Conservation (phyloP, 2,329 filamentous ascomycete genomes). For the Lojkania enalia region DNA sequence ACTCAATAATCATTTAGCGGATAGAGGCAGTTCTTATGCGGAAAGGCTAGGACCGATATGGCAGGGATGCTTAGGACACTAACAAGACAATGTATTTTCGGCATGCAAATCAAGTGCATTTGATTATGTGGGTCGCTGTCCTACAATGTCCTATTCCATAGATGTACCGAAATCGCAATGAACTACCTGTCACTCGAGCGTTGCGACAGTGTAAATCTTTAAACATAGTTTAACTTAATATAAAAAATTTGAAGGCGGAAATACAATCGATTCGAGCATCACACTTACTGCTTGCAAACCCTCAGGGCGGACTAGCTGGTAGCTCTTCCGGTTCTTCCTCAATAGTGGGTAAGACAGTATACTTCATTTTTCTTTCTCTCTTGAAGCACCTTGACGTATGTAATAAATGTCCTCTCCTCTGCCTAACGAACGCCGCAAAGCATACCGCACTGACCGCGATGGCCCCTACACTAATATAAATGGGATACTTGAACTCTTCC, state of each 20-base stretch:
- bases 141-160: too few species aligned
- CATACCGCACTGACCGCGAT: slow-evolving; percentile 54
- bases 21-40: too few species aligned
- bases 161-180: too few species aligned
- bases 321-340: slow-evolving; percentile 16
- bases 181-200: background rate
- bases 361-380: slow-evolving; percentile 11
- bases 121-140: too few species aligned
- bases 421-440: slow-evolving; percentile 62
- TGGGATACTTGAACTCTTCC: slow-evolving; percentile 66
- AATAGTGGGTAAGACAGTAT: slow-evolving; percentile 19
- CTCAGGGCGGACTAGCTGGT: background rate
- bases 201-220: background rate
- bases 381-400: slow-evolving; percentile 47
- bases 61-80: too few species aligned
- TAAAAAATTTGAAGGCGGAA: background rate
- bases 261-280: background rate
- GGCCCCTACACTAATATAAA: slow-evolving; percentile 60
- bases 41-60: too few species aligned
- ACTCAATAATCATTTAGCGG: too few species aligned
- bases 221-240: background rate
- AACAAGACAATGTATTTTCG: too few species aligned
- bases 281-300: background rate
- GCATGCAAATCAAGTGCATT: too few species aligned
- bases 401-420: slow-evolving; percentile 62